Percentiles rank a stretch among this genome's conserved stretches.
phyloP scores from a whole-genome alignment of 2,329 filamentous ascomycete genomes.

The Colletotrichum destructivum region DNA sequence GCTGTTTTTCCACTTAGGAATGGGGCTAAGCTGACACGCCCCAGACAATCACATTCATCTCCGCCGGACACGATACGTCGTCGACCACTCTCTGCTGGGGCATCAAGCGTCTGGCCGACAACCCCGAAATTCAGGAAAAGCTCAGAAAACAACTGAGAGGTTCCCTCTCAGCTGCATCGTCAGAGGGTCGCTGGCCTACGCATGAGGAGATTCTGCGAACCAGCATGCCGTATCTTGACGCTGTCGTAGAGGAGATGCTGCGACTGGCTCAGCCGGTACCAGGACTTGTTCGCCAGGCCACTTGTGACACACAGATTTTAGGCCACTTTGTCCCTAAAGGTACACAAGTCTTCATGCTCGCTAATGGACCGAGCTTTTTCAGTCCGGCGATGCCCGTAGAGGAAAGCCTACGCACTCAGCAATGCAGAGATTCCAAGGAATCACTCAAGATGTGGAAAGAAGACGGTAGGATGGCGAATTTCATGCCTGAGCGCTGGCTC shows the following conservation, averaged over 20 bases:
- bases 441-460: constrained; percentile 26
- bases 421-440: neutral
- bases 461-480: constrained; percentile 29
- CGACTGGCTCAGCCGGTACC: constrained; percentile 45
- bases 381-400: constrained; percentile 49
- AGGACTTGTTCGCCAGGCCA: constrained; percentile 45
- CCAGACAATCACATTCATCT: constrained; percentile 11
- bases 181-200: constrained; percentile 45
- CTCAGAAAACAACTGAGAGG: constrained; percentile 45
- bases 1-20: neutral
- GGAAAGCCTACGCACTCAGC: constrained; percentile 37
- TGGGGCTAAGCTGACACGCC: no score
- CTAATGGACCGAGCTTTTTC: constrained; percentile 48
- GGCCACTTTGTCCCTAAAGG: constrained; percentile 53
- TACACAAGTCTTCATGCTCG: constrained; percentile 50
- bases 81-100: constrained; percentile 23
- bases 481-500: constrained; percentile 46
- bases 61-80: constrained; percentile 30
- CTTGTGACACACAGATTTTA: constrained; percentile 51
- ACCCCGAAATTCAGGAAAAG: constrained; percentile 42
- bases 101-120: constrained; percentile 46
- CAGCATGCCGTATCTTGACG: constrained; percentile 50
- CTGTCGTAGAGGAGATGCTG: constrained; percentile 51
- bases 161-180: constrained; percentile 39
- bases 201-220: constrained; percentile 45